Evolutionary conservation across 164 flowering plant species (phyloP).

Genomic region (Piper betle): DNA sequence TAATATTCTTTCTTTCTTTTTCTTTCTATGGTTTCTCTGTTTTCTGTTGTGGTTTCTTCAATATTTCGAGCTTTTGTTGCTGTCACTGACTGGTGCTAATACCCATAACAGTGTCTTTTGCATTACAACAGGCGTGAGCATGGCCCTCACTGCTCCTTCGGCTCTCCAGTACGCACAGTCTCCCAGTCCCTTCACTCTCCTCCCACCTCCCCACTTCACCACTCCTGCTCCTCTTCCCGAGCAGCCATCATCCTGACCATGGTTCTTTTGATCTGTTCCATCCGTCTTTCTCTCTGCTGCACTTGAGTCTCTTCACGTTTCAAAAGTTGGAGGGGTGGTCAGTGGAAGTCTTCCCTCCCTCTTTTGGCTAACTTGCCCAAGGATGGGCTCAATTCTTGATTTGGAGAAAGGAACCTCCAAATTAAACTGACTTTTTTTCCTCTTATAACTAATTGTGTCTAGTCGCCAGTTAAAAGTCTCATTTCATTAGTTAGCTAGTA

Average conservation of each 20-base stretch:
- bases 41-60: background rate
- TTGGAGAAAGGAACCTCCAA: conserved; percentile 7
- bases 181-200: conserved; percentile 48
- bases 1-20: background rate
- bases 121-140: conserved; percentile 89
- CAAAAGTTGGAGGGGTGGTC: background rate
- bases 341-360: background rate
- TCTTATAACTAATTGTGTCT: background rate
- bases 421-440: background rate
- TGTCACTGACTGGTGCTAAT: conserved; percentile 25
- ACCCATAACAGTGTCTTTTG: conserved; percentile 83
- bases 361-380: conserved; percentile 2
- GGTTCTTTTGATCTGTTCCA: conserved; percentile 27
- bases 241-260: conserved; percentile 77
- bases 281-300: conserved; percentile 6
- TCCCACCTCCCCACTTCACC: conserved; percentile 10
- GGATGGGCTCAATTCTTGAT: conserved; percentile 7
- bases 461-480: background rate
- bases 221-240: conserved; percentile 14
- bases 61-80: background rate
- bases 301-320: conserved; percentile 7
- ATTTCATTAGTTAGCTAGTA: background rate
- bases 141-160: conserved; percentile 26
- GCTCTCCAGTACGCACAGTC: conserved; percentile 34
- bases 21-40: background rate